A percentile compares a stretch with the other conserved stretches of the same genome.
Evolutionary conservation across 2,329 filamentous ascomycete genomes (phyloP).

Genomic region (Emergomyces africanus): DNA sequence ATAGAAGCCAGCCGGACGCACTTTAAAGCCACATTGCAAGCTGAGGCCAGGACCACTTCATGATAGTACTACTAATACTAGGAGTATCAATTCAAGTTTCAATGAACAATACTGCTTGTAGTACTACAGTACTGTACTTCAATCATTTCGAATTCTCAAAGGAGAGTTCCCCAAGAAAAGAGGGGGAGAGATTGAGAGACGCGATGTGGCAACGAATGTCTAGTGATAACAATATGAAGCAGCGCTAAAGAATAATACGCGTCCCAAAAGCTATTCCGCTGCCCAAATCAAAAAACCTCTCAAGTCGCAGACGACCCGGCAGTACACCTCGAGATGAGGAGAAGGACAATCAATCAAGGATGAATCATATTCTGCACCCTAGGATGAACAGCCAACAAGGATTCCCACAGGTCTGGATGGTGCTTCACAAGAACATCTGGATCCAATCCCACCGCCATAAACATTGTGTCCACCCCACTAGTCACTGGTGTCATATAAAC

Average conservation of each 20-base stretch:
- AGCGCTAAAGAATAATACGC: background rate
- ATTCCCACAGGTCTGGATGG: conserved; percentile 67
- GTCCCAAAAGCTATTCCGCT: background rate
- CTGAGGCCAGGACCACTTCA: background rate
- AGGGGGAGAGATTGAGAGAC: background rate
- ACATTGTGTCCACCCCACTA: conserved; percentile 84
- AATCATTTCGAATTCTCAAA: background rate
- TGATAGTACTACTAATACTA: no score
- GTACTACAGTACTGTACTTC: no score
- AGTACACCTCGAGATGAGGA: background rate
- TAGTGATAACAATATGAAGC: background rate
- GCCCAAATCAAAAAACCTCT: background rate
- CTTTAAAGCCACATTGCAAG: no score
- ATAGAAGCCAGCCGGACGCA: no score
- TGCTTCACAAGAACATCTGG: conserved; percentile 59
- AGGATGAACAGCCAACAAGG: conserved; percentile 72
- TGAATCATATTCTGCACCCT: conserved; percentile 69
- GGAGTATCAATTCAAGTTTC: no score
- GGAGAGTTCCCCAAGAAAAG: background rate
- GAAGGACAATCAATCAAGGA: conserved; percentile 26
- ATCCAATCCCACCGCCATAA: conserved; percentile 62
- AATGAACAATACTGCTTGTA: background rate
- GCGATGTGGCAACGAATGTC: background rate
- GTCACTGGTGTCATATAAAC: conserved; percentile 80
- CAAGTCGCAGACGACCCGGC: background rate